A percentile compares a stretch with the other conserved stretches of the same genome.
phyloP scores from a whole-genome alignment of 768 basidiomycete genomes.

The Lactifluus hygrophoroides region DNA sequence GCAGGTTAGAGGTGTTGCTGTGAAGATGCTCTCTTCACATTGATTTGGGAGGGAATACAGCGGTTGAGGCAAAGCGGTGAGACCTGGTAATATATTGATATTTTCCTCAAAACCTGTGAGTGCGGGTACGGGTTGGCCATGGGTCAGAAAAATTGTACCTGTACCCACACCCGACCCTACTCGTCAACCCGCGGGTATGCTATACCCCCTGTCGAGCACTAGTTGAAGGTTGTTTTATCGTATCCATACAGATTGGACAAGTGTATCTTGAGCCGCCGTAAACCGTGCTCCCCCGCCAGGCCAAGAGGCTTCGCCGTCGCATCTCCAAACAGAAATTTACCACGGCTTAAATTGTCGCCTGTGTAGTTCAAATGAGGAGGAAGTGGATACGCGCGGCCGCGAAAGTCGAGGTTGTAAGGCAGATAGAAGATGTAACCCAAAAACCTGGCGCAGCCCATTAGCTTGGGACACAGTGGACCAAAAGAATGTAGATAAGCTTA shows the following conservation, averaged over 20 bases:
- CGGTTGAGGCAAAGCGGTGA: too few relatives aligned
- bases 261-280: slow-evolving; percentile 95
- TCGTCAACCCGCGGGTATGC: too few relatives aligned
- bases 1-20: too few relatives aligned
- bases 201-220: too few relatives aligned
- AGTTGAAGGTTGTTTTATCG: slow-evolving; percentile 94
- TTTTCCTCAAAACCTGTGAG: too few relatives aligned
- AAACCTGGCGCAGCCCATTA: slow-evolving; percentile 44
- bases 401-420: slow-evolving; percentile 96
- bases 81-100: too few relatives aligned
- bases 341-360: slow-evolving; percentile 87
- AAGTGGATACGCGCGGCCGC: slow-evolving; percentile 93
- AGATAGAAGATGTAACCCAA: slow-evolving; percentile 82
- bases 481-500: slow-evolving; percentile 32
- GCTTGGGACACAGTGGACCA: not conserved
- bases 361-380: slow-evolving; percentile 94
- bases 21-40: too few relatives aligned
- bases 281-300: slow-evolving; percentile 65
- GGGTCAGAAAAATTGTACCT: too few relatives aligned
- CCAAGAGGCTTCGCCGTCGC: slow-evolving; percentile 75
- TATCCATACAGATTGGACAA: slow-evolving; percentile 87
- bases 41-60: too few relatives aligned
- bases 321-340: slow-evolving; percentile 77
- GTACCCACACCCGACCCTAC: too few relatives aligned
- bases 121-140: too few relatives aligned